Conservation (phyloP, 106 monocot genomes). For the Apostasia shenzhenica region DNA sequence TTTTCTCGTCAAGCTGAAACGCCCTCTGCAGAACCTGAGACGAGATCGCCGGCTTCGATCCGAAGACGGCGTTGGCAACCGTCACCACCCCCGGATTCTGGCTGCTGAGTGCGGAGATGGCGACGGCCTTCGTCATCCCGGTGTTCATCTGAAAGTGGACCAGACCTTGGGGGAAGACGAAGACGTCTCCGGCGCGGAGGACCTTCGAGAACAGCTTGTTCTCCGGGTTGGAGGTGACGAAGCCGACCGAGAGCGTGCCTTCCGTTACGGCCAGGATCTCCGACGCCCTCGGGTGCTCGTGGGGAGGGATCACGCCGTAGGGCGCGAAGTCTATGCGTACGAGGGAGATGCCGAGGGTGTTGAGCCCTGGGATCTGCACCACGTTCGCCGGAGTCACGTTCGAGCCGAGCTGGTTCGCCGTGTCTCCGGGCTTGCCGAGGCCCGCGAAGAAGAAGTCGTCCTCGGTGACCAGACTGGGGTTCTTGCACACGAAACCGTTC, state of each 20-base stretch:
- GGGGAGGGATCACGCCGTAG: neutral
- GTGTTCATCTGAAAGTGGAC: neutral
- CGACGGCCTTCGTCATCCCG: conserved; percentile 11
- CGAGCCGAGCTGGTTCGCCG: neutral
- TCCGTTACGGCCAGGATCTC: neutral
- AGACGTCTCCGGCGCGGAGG: neutral
- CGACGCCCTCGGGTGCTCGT: neutral
- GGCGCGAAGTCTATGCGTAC: neutral
- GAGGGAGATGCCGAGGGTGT: neutral
- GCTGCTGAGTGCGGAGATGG: conserved; percentile 19
- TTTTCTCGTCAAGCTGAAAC: conserved; percentile 18
- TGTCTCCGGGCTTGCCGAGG: neutral
- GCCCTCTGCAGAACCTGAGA: conserved; percentile 26
- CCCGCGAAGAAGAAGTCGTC: neutral
- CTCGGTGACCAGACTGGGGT: neutral
- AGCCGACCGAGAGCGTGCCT: neutral
- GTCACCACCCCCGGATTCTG: conserved; percentile 28
- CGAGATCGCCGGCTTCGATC: conserved; percentile 19
- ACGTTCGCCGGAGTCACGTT: neutral
- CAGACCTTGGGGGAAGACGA: neutral
- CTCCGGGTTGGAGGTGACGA: neutral
- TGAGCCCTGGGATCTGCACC: neutral
- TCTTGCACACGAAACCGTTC: neutral
- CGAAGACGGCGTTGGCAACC: conserved; percentile 17
- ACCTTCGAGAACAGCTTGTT: neutral